Evolutionary conservation across 352 stramenopile species (phyloP), one percentile per base, ranked within the genome.

Genomic region (Peronosclerospora sorghi): DNA sequence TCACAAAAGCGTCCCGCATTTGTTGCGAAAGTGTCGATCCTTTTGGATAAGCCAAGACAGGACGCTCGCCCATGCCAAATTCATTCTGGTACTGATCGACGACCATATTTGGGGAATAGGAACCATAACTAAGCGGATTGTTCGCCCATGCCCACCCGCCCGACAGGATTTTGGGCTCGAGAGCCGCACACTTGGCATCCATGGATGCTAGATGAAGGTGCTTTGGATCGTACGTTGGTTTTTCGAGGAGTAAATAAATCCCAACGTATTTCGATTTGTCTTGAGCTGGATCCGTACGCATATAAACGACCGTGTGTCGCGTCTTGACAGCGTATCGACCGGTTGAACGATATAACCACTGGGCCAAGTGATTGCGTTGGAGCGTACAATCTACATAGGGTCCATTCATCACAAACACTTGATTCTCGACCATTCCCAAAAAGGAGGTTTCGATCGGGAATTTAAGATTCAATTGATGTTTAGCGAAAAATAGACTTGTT

Each of bases 61-160:
- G 76, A 5, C 76, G 73, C 28, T 83, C 71, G 15, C 76, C 73
- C 66, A 83, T 83, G 17, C 73, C 73, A 44, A 86, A 89, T 56
- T 83, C 67, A 52, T 80, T 82, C 51, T 84, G 68, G 46, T 86
- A 89, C 53, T 74, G 56, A 44, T 89, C 73, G n/a, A 82, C 41
- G 44, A 86, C 68, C 48, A 86, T 56, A 44, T 89, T 86, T 18
- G 73, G 73, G 36, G 77, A 84, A 56, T 80, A 84, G 13, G 71
- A 59, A 2, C 70, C 73, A 29, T 66, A 89, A 13, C 54, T 75
- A 6, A 72, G 59, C 9, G 71, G 78, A 39, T 90, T 69, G 47
- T 85, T 85, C 45, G 82, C 70, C 77, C 77, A 90, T 35, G 74
- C 74, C 77, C 77, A 90, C 21, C 77, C 77, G 12, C 77, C 77